phyloP scores from a whole-genome alignment of 306 rosid genomes.

The Vigna trinervia region DNA sequence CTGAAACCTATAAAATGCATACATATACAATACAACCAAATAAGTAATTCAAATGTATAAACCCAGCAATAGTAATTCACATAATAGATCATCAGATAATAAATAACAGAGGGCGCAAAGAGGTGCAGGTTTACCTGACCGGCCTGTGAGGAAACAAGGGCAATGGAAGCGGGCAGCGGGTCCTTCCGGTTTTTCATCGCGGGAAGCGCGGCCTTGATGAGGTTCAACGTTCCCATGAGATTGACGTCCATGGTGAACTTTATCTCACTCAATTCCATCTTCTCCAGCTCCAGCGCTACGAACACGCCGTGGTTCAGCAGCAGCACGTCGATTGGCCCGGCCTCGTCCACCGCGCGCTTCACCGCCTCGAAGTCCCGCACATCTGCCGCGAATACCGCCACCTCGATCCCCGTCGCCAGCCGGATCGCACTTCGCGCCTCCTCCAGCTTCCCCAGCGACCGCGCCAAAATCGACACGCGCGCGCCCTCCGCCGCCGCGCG shows the following conservation, averaged over 20 bases:
- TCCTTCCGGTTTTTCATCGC: constrained; percentile 64
- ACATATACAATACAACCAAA: no score
- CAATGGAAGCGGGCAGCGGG: constrained; percentile 72
- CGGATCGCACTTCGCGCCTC: constrained; percentile 65
- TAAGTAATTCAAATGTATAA: no score
- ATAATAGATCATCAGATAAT: neutral
- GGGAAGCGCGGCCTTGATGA: constrained; percentile 89
- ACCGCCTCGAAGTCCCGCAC: constrained; percentile 78
- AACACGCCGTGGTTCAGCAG: constrained; percentile 86
- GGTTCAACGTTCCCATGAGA: constrained; percentile 71
- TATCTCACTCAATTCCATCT: constrained; percentile 77
- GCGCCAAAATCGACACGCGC: constrained; percentile 83
- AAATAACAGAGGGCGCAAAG: neutral
- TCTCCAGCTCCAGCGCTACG: constrained; percentile 71
- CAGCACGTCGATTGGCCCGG: constrained; percentile 77
- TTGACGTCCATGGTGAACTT: constrained; percentile 83
- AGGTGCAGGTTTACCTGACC: constrained; percentile 66
- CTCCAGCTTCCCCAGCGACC: constrained; percentile 70
- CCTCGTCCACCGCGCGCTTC: constrained; percentile 62
- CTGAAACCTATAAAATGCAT: no score
- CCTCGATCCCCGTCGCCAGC: constrained; percentile 77
- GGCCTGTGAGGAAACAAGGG: constrained; percentile 89
- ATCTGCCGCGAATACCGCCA: constrained; percentile 69
- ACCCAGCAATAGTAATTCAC: no score
- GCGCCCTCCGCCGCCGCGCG: constrained; percentile 86